Evolutionary conservation across 352 stramenopile species (phyloP), one percentile per base, ranked within the genome.

Genomic region (Phytophthora citrophthora): DNA sequence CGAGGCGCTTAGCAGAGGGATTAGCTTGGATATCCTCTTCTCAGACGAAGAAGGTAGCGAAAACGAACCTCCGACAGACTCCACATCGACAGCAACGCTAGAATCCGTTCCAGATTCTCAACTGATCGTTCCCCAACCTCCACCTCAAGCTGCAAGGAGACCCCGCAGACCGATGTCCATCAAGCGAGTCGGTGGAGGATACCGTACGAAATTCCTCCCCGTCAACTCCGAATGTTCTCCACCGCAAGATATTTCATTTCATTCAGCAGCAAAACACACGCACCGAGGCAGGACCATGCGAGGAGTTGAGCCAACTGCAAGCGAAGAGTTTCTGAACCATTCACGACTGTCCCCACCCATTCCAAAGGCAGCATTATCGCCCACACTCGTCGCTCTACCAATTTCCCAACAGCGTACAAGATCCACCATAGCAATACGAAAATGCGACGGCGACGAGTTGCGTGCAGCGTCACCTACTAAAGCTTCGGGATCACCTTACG

Each of bases 1-100:
- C 2, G 64, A 71, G 10, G 54, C 64, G 15, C 27, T 83, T 0
- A 68, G 41, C 20, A 56, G 65, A 61, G 77, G 75, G 12, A 72
- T 86, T 38, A 88, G 80, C 51, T 66, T 89, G 16, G 80, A 89
- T 27, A 55, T 89, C 43, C 65, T 89, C 23, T 86, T 89, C 51
- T 86, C 80, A 2, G 76, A 85, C 26, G 66, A 75, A 49, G 71
- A 76, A 50, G 70, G 65, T 29, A 48, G 9, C 34, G 60, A 62
- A 16, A 59, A 50, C 15, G 32, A 29, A 13, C 44, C 38, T 3
- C 47, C 58, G 5, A 71, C 51, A 1, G 52, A 56, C 20, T 67
- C 55, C 8, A 58, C 50, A 5, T 57, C 61, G 1, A 68, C 54
- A 4, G 61, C 59, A n/a, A 23, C 32, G 13, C 12, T 43, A 41